Percentiles rank a stretch among this genome's conserved stretches.
These are phyloP conservation scores for Phialemoniopsis sp. DNA, from an alignment of 2,329 filamentous ascomycete species.

Conservation along the genomic window DNA sequence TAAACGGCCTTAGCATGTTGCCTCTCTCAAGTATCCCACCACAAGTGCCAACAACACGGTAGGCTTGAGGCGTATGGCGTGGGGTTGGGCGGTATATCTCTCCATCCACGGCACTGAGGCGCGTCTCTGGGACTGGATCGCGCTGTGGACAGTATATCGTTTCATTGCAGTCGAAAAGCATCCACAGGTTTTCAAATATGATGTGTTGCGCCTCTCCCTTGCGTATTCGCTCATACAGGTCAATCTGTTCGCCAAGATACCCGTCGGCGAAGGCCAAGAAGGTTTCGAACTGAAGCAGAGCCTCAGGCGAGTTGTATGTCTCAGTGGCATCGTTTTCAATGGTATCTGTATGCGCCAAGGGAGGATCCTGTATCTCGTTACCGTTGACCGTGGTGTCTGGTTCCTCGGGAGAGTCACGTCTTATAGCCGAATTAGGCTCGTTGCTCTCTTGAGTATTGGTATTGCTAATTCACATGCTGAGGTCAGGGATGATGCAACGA, in stretches of 20 bases:
- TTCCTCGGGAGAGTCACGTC: no score
- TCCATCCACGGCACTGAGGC: not conserved
- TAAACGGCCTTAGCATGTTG: no score
- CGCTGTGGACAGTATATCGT: conserved; percentile 12
- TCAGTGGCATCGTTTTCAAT: no score
- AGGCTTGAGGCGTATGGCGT: conserved; percentile 11
- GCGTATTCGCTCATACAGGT: conserved; percentile 4
- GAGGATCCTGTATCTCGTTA: no score
- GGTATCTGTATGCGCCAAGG: no score
- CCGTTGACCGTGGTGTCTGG: no score
- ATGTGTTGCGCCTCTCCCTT: conserved; percentile 5
- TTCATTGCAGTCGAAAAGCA: conserved; percentile 15
- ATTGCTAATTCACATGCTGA: no score
- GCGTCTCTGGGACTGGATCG: not conserved
- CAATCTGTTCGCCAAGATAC: conserved; percentile 6
- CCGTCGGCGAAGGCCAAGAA: conserved; percentile 12
- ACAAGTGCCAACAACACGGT: conserved; percentile 6
- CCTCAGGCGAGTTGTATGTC: no score
- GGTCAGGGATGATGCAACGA: no score
- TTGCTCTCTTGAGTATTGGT: no score
- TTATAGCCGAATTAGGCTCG: no score
- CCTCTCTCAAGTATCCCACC: conserved; percentile 11
- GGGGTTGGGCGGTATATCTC: not conserved
- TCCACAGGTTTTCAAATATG: conserved; percentile 19
- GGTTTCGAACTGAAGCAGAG: no score